Base-by-base conservation (phyloP, 805 yeast genomes). In the Teunomyces cretensis region DNA sequence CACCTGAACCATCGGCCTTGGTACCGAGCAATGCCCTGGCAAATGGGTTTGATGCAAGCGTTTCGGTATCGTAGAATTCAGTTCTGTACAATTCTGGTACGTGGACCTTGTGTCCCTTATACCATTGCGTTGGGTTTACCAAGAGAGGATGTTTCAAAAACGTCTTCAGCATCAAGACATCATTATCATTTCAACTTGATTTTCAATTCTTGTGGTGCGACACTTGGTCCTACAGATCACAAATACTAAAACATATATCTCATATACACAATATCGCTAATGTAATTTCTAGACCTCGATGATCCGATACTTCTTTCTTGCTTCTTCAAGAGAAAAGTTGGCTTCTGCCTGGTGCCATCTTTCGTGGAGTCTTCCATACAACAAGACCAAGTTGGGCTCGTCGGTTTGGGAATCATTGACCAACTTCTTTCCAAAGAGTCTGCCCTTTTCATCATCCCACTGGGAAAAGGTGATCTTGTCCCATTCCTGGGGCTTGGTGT, bases 391-490 rank as follows among this genome's bases (percentile, higher is more conserved):
- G 33, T 58, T 61, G 2, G 73, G 73, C 26, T 68, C 74, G 19
- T 68, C 75, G 8, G 70, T 62, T 30, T 56, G 41, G 9, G 51
- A 46, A 43, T 60, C 63, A 39, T 70, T 68, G 35, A 69, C 67
- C 40, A 63, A 62, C 15, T 60, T 57, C 46, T 62, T 66, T 14
- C 78, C 78, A 53, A 75, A 75, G 16, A 74, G 61, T 35, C 74
- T 57, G 2, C 75, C 76, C 50, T 76, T 76, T 41, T 70, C 78
- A 16, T 68, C 69, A 43, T 72, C 61, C 67, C 67, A 61, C 39
- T 58, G 53, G 11, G 46, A 48, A 45, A 57, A 62, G 3, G 59
- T 53, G 19, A 62, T 62, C 40, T 53, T 55, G 8, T 60, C 60
- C 67, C 67, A 62, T 45, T 60, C 65, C 12, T 46, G 30, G 1